Percentiles rank a stretch among this genome's conserved stretches.
phyloP scores from a whole-genome alignment of 164 flowering plant genomes.

The Nelumbo lutea region DNA sequence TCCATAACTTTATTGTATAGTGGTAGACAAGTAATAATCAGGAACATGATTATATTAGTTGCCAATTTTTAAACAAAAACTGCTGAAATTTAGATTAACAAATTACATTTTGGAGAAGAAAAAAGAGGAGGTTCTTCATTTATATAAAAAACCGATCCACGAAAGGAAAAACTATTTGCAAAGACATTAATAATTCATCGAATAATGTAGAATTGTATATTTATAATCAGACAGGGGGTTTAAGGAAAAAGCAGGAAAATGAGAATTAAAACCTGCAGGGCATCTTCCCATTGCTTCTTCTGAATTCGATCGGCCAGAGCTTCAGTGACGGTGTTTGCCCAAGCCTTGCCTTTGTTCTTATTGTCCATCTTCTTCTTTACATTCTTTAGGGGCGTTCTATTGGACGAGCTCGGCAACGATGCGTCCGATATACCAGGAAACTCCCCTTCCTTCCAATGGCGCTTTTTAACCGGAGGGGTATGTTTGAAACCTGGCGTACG shows the following conservation, averaged over 20 bases:
- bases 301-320: conserved; percentile 53
- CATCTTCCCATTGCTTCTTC: conserved; percentile 74
- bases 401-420: conserved; percentile 9
- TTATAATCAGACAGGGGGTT: no score
- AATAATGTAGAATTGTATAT: no score
- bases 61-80: no score
- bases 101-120: no score
- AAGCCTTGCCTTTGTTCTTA: conserved; percentile 56
- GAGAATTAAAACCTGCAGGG: conserved; percentile 51
- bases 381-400: conserved; percentile 57
- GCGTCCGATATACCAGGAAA: conserved; percentile 52
- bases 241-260: background rate
- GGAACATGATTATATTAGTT: no score
- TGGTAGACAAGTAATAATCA: no score
- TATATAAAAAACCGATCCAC: no score
- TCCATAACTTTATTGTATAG: no score
- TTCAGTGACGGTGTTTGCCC: conserved; percentile 88
- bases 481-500: conserved; percentile 10
- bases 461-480: conserved; percentile 30
- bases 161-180: no score
- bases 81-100: no score
- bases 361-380: conserved; percentile 72
- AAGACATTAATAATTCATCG: no score
- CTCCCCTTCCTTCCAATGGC: conserved; percentile 84
- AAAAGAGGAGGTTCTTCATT: no score